Conservation (phyloP, 192 early-diverging fungal species). For the Coemansia sp. region DNA sequence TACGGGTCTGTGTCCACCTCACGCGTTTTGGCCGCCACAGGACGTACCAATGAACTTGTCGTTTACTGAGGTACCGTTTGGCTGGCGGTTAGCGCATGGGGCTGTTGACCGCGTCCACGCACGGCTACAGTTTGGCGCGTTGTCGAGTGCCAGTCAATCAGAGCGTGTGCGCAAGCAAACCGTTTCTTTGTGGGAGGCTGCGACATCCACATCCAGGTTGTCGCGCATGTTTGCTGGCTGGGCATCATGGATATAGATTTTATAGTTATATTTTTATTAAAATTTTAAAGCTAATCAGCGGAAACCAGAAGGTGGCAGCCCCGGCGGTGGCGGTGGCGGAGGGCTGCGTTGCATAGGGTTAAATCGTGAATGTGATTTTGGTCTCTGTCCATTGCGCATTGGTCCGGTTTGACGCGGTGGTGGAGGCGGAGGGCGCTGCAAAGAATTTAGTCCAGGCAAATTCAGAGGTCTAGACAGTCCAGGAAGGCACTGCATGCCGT, state of each 20-base stretch:
- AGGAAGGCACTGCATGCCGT: constrained; percentile 17
- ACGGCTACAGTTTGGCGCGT: constrained; percentile 16
- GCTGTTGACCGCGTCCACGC: constrained; percentile 32
- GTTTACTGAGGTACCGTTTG: constrained; percentile 21
- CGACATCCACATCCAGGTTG: constrained; percentile 18
- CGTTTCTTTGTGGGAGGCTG: constrained; percentile 21
- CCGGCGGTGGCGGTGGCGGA: constrained; percentile 12
- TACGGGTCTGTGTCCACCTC: constrained; percentile 31
- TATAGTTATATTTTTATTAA: not conserved
- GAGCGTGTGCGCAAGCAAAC: constrained; percentile 19
- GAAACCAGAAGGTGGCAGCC: not conserved
- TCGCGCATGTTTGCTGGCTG: constrained; percentile 41
- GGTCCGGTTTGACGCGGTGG: constrained; percentile 21
- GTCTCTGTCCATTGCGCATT: constrained; percentile 12
- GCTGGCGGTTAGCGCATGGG: constrained; percentile 37
- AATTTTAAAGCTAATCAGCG: not conserved
- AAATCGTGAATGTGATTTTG: constrained; percentile 29
- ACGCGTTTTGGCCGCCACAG: constrained; percentile 24
- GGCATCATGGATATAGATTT: constrained; percentile 36
- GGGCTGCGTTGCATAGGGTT: constrained; percentile 37
- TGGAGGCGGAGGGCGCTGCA: constrained; percentile 5
- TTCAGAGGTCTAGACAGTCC: constrained; percentile 10
- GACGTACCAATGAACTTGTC: not conserved
- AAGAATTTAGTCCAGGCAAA: not conserved
- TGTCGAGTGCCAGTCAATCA: not conserved